Percentiles rank a stretch among this genome's conserved stretches.
These are phyloP conservation scores for Saturnispora galanensis DNA, from an alignment of 805 yeast genomes.

Conservation along the genomic window DNA sequence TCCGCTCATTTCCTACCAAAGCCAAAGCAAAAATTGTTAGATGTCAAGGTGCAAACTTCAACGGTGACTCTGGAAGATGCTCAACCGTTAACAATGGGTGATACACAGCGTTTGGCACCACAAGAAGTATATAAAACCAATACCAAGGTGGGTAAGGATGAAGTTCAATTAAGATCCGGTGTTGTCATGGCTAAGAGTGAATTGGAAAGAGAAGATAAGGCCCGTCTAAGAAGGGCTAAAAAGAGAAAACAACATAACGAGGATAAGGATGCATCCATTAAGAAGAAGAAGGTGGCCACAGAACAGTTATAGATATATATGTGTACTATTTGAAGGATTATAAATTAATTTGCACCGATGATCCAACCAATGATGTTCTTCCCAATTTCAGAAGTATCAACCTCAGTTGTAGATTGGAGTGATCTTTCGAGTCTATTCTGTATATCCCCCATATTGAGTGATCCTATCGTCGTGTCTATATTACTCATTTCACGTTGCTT, in stretches of 20 bases:
- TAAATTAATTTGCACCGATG: constrained; percentile 21
- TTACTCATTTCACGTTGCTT: background rate
- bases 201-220: constrained; percentile 74
- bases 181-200: constrained; percentile 74
- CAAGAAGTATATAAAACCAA: constrained; percentile 72
- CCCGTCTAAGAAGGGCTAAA: constrained; percentile 74
- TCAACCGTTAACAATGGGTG: constrained; percentile 76
- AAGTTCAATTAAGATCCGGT: constrained; percentile 67
- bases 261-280: constrained; percentile 22
- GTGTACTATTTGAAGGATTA: background rate
- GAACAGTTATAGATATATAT: constrained; percentile 8
- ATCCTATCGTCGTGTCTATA: background rate
- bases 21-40: constrained; percentile 71
- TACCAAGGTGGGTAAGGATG: constrained; percentile 37
- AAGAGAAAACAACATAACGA: constrained; percentile 54
- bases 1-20: constrained; percentile 95
- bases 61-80: constrained; percentile 92
- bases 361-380: constrained; percentile 29
- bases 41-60: constrained; percentile 74
- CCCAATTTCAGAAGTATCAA: constrained; percentile 21
- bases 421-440: constrained; percentile 23
- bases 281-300: constrained; percentile 21
- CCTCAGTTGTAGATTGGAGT: constrained; percentile 19
- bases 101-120: constrained; percentile 77
- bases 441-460: constrained; percentile 12